Percentiles rank a stretch among this genome's conserved stretches.
Conservation (phyloP, 176 grass and related monocot species). For the Aegilops bicornis region DNA sequence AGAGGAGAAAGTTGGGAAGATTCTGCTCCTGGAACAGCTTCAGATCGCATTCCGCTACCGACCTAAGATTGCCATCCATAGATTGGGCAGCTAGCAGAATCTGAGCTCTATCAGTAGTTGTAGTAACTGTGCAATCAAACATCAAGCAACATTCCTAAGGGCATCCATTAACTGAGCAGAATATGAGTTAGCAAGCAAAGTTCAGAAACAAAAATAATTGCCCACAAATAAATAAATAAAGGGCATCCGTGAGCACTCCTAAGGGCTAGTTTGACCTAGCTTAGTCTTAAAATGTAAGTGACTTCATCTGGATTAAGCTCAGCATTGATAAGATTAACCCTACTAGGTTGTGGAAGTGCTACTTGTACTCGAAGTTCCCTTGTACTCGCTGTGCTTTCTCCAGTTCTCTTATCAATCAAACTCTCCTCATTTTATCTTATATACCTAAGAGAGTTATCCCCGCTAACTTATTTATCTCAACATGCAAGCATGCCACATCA, state of each 20-base stretch:
- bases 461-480: too few relatives aligned
- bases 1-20: conserved; percentile 74
- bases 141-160: conserved; percentile 15
- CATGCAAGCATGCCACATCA: too few relatives aligned
- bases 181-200: too few relatives aligned
- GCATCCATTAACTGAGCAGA: background rate
- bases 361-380: background rate
- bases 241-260: background rate
- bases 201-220: background rate
- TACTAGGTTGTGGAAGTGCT: background rate
- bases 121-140: conserved; percentile 20
- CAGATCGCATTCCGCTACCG: conserved; percentile 54
- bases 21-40: conserved; percentile 87
- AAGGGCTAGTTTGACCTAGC: background rate
- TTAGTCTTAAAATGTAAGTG: background rate
- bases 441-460: too few relatives aligned
- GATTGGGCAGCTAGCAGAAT: conserved; percentile 72
- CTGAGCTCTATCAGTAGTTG: conserved; percentile 63
- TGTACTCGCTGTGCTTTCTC: background rate
- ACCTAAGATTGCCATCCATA: conserved; percentile 56
- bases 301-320: background rate
- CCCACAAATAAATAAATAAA: background rate
- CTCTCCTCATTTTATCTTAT: background rate
- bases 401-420: background rate
- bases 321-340: background rate